Evolutionary conservation across 108 stramenopile genomes (phyloP).

Genomic region (Cyclostephanos invisitatus): DNA sequence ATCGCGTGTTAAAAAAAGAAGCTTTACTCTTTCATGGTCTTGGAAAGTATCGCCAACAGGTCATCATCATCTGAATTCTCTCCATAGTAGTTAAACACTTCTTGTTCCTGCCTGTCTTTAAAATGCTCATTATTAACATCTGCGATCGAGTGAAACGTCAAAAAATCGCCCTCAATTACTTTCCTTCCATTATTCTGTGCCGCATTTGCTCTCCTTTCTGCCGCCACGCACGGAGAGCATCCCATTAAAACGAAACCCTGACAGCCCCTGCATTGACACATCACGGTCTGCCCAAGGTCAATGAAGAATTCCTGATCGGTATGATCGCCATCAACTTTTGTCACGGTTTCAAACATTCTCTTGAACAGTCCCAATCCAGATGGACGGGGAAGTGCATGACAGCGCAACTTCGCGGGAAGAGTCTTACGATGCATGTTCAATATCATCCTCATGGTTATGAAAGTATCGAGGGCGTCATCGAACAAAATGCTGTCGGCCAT

Average conservation of each 20-base stretch:
- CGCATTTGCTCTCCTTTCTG: constrained; percentile 66
- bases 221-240: constrained; percentile 86
- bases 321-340: constrained; percentile 19
- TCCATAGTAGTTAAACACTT: constrained; percentile 41
- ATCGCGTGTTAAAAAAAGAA: too few species aligned
- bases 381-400: constrained; percentile 83
- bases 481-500: constrained; percentile 80
- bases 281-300: constrained; percentile 77
- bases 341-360: constrained; percentile 40
- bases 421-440: constrained; percentile 76
- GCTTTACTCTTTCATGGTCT: constrained; percentile 56
- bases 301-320: constrained; percentile 59
- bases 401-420: constrained; percentile 76
- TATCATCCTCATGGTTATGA: constrained; percentile 71
- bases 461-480: constrained; percentile 81
- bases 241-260: constrained; percentile 92
- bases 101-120: too few species aligned
- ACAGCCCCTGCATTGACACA: constrained; percentile 83
- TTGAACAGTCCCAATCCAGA: too few species aligned
- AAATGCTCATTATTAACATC: constrained; percentile 28
- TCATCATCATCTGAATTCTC: constrained; percentile 85
- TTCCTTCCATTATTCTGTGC: constrained; percentile 39
- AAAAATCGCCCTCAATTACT: constrained; percentile 46
- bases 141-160: constrained; percentile 51
- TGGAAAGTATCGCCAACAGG: constrained; percentile 68